Conservation (phyloP, 441 rosid genomes). For the Croton laevigatus region DNA sequence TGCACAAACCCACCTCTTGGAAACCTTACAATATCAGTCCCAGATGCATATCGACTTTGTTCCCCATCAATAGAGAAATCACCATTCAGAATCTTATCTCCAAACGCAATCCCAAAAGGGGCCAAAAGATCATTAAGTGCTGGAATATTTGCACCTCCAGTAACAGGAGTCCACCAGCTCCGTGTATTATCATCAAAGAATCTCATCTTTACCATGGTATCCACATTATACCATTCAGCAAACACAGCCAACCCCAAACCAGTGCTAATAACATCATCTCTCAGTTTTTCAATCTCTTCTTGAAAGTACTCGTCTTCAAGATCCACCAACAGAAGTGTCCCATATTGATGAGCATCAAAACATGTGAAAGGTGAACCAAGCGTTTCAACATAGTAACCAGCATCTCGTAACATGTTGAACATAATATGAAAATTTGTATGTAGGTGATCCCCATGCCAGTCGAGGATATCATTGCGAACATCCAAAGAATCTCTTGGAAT, state of each 20-base stretch:
- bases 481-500: constrained; percentile 97
- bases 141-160: constrained; percentile 97
- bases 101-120: constrained; percentile 97
- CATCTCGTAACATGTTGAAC: constrained; percentile 95
- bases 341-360: constrained; percentile 91
- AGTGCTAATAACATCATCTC: constrained; percentile 70
- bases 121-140: constrained; percentile 92
- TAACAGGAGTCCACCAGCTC: constrained; percentile 99
- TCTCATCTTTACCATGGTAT: constrained; percentile 98
- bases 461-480: constrained; percentile 97
- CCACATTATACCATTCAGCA: constrained; percentile 98
- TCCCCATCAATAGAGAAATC: constrained; percentile 92
- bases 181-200: constrained; percentile 97
- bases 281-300: constrained; percentile 89
- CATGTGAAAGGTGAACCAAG: constrained; percentile 98
- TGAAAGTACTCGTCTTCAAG: constrained; percentile 93
- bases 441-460: constrained; percentile 99
- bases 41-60: constrained; percentile 98
- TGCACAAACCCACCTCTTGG: constrained; percentile 85
- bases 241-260: constrained; percentile 88
- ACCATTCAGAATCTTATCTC: constrained; percentile 93
- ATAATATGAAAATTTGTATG: constrained; percentile 94
- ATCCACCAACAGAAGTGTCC: constrained; percentile 94
- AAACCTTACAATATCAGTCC: constrained; percentile 91
- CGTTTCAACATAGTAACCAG: constrained; percentile 89